phyloP scores from a whole-genome alignment of 2,329 filamentous ascomycete genomes.

The Venturia nashicola region DNA sequence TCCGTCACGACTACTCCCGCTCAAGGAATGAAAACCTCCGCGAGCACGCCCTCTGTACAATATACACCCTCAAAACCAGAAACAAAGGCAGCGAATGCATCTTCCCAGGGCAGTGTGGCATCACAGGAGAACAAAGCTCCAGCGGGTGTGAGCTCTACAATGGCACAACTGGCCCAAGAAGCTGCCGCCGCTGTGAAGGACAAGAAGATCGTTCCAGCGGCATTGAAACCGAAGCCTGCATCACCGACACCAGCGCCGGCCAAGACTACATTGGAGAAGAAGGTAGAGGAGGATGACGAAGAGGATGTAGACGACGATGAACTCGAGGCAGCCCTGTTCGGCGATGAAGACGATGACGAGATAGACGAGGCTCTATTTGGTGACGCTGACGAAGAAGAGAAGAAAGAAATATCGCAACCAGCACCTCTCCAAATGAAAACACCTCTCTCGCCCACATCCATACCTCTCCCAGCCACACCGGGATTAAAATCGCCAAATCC shows the following conservation, averaged over 20 bases:
- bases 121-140: constrained; percentile 7
- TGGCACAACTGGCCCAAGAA: constrained; percentile 7
- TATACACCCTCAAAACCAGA: constrained; percentile 4
- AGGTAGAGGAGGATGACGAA: neutral
- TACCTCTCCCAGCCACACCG: constrained; percentile 6
- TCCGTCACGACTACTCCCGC: constrained; percentile 21
- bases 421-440: neutral
- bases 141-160: neutral
- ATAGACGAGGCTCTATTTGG: neutral
- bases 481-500: neutral
- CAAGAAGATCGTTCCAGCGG: neutral
- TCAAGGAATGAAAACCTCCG: constrained; percentile 5
- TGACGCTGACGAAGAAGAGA: constrained; percentile 5
- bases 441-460: constrained; percentile 4
- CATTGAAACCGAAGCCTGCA: neutral
- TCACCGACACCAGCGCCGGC: neutral
- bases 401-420: constrained; percentile 3
- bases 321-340: neutral
- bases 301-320: constrained; percentile 1
- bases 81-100: neutral
- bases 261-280: neutral
- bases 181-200: constrained; percentile 4
- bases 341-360: neutral
- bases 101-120: neutral
- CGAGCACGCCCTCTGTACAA: neutral